Evolutionary conservation across 2,329 filamentous ascomycete genomes (phyloP), one percentile per base, ranked within the genome.

Genomic region (Nothophoma quercina): DNA sequence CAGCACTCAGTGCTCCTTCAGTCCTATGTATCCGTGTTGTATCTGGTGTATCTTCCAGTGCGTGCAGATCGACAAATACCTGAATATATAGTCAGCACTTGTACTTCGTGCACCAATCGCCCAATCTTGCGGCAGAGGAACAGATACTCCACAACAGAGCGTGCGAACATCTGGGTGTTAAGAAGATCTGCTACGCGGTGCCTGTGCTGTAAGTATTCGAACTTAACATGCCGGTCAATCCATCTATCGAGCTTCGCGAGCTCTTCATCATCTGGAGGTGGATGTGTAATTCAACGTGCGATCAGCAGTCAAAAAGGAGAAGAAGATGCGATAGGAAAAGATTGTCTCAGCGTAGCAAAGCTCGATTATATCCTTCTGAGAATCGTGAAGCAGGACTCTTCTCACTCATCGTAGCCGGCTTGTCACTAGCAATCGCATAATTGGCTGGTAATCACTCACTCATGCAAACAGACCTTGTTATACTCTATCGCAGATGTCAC

Each of bases 81-180:
- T n/a, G 44, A 33, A 21, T 49, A 49, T n/a, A 54, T 54, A 2
- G 51, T 49, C 7, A 54, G 29, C 10, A 54, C 26, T 23, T 44
- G 44, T 54, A 7, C 4, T 21, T 9, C 7, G 13, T 12, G 7
- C 26, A 23, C 26, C 15, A 13, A 42, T 45, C 15, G 41, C 22
- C 10, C 15, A 9, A 15, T 12, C 44, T 18, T 36, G 41, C 51
- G 51, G 23, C 38, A 44, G 18, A 54, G 44, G 29, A 54, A 54
- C 12, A 22, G 43, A 15, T 38, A 26, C 19, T 54, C 51, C 15
- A 23, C 15, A 23, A 39, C 21, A 5, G 51, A 54, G 21, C 51
- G 51, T 7, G 40, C 35, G 7, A 56, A 51, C 15, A 47, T 22
- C 9, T 41, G 41, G n/a, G 34, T 47, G 21, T 36, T 18, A 13